phyloP scores from a whole-genome alignment of 352 stramenopile species.

The Pythium insidiosum region DNA sequence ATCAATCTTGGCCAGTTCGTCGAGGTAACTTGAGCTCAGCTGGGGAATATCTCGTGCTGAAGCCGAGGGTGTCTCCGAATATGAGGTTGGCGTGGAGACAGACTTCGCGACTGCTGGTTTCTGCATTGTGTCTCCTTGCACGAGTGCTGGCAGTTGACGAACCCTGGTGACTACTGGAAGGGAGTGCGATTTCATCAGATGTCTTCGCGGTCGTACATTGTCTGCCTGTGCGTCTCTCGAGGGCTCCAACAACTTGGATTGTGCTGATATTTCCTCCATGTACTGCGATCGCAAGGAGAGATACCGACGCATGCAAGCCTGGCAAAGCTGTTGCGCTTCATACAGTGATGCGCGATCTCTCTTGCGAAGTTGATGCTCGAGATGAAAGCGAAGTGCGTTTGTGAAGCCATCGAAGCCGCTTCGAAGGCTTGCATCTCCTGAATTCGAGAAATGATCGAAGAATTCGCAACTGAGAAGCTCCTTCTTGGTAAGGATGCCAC shows the following conservation, averaged over 20 bases:
- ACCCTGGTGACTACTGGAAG: too few relatives aligned
- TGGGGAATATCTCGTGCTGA: too few relatives aligned
- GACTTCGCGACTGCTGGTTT: too few relatives aligned
- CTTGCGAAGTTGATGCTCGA: constrained; percentile 46
- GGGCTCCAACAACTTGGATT: too few relatives aligned
- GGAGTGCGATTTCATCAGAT: too few relatives aligned
- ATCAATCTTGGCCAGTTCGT: constrained; percentile 50
- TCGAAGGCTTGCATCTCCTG: constrained; percentile 33
- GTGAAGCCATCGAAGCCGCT: constrained; percentile 30
- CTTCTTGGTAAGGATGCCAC: constrained; percentile 56
- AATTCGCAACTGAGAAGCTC: constrained; percentile 62
- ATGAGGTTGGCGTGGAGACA: too few relatives aligned
- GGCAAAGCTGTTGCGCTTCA: constrained; percentile 44
- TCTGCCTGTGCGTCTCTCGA: too few relatives aligned
- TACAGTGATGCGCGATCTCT: constrained; percentile 45
- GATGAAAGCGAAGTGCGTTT: constrained; percentile 33
- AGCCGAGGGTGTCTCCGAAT: too few relatives aligned
- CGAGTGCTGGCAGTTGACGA: too few relatives aligned
- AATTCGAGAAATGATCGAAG: constrained; percentile 32
- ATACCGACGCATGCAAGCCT: constrained; percentile 32
- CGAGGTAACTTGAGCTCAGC: too few relatives aligned
- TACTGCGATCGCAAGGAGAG: constrained; percentile 18
- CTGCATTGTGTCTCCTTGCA: too few relatives aligned
- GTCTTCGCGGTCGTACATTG: too few relatives aligned
- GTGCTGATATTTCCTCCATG: background rate